Evolutionary conservation across 164 flowering plant species (phyloP).

Genomic region (Annona squamosa): DNA sequence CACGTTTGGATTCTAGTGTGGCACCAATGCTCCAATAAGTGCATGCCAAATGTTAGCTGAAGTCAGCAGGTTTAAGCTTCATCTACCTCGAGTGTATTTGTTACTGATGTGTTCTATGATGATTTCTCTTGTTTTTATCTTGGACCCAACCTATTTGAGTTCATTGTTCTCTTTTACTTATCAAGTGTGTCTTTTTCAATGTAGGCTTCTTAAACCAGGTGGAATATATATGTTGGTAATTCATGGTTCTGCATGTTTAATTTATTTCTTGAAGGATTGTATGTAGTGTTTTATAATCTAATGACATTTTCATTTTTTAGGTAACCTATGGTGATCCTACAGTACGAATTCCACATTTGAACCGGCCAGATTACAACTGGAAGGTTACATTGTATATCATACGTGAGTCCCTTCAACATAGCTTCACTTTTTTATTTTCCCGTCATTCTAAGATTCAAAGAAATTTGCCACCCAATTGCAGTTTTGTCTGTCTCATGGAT

Average conservation of each 20-base stretch:
- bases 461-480: too few relatives aligned
- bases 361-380: conserved; percentile 62
- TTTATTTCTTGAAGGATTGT: neutral
- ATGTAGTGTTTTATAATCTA: conserved; percentile 2
- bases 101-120: conserved; percentile 14
- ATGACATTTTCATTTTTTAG: conserved; percentile 26
- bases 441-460: too few relatives aligned
- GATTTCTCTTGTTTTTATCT: conserved; percentile 4
- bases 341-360: conserved; percentile 76
- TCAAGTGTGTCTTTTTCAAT: conserved; percentile 13
- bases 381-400: conserved; percentile 55
- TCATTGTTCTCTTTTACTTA: neutral
- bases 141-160: neutral
- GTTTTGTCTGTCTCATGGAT: too few relatives aligned
- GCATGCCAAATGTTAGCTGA: conserved; percentile 86
- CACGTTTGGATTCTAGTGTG: conserved; percentile 53
- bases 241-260: neutral
- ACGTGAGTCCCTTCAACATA: conserved; percentile 45
- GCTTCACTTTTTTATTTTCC: neutral
- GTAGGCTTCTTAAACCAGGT: conserved; percentile 92
- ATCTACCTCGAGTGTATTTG: conserved; percentile 21
- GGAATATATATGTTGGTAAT: conserved; percentile 89
- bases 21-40: conserved; percentile 70
- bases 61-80: conserved; percentile 82
- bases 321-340: conserved; percentile 93